These are phyloP conservation scores for Eryngium alpinum DNA, from an alignment of 140 eudicot species.

Conservation along the genomic window DNA sequence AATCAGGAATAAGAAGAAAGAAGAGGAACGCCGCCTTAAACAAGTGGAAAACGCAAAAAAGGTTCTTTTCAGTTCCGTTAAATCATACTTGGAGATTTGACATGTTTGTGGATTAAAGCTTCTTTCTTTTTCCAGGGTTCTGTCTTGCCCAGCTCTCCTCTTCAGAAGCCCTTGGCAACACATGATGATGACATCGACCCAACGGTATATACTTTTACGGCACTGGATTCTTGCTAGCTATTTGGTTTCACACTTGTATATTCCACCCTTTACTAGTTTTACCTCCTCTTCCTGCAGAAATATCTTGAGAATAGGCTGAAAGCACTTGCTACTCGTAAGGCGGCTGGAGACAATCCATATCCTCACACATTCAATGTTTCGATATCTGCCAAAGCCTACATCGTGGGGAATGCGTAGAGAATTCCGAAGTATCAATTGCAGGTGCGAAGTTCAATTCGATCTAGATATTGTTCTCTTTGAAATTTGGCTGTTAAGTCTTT, in stretches of 20 bases:
- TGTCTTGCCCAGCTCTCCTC: conserved; percentile 33
- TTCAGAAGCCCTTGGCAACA: conserved; percentile 43
- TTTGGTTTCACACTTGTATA: neutral
- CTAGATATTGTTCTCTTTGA: neutral
- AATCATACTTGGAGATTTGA: too few species aligned
- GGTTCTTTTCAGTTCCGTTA: too few species aligned
- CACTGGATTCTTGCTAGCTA: neutral
- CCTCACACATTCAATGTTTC: conserved; percentile 77
- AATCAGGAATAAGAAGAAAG: too few species aligned
- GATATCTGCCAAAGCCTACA: conserved; percentile 38
- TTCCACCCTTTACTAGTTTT: neutral
- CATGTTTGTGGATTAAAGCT: too few species aligned
- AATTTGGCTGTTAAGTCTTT: neutral
- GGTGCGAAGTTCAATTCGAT: conserved; percentile 29
- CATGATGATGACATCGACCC: conserved; percentile 96
- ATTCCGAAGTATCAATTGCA: conserved; percentile 64
- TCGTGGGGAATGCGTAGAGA: conserved; percentile 68
- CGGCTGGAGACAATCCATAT: conserved; percentile 67
- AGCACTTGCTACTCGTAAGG: conserved; percentile 63
- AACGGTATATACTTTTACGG: conserved; percentile 42
- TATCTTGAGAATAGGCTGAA: conserved; percentile 72
- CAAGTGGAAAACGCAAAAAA: neutral
- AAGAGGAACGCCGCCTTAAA: too few species aligned
- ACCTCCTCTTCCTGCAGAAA: conserved; percentile 53
- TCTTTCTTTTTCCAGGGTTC: conserved; percentile 39